These are phyloP conservation scores for Hypoxylon sp. DNA, from an alignment of 2,329 filamentous ascomycete genomes.

Conservation along the genomic window DNA sequence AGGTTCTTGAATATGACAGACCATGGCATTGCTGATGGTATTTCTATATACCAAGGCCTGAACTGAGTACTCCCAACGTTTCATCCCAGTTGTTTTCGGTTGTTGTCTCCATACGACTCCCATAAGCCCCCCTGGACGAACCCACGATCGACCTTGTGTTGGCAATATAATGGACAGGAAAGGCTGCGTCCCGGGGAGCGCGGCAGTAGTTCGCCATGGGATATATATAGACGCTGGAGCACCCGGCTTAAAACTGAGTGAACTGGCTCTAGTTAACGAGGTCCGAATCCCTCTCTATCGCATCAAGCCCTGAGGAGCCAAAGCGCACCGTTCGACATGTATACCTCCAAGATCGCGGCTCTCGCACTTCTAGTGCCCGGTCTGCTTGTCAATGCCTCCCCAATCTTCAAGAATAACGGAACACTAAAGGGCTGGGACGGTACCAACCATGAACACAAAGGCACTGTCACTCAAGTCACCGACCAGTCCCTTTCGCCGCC, in stretches of 20 bases:
- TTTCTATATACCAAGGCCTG: not conserved
- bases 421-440: slow-evolving; percentile 30
- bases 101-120: slow-evolving; percentile 10
- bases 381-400: slow-evolving; percentile 16
- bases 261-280: not conserved
- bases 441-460: slow-evolving; percentile 49
- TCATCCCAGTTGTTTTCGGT: slow-evolving; percentile 7
- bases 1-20: slow-evolving; percentile 3
- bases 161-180: slow-evolving; percentile 3
- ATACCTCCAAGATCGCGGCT: slow-evolving; percentile 23
- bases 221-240: slow-evolving; percentile 22
- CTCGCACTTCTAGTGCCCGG: slow-evolving; percentile 30
- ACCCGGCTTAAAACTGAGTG: not conserved
- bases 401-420: slow-evolving; percentile 39
- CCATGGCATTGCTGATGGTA: slow-evolving; percentile 4
- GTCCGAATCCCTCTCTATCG: not conserved
- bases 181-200: slow-evolving; percentile 4
- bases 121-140: slow-evolving; percentile 7
- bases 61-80: not conserved
- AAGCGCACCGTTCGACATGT: slow-evolving; percentile 14
- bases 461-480: slow-evolving; percentile 49
- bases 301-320: not conserved
- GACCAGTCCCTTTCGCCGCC: slow-evolving; percentile 41
- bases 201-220: not conserved
- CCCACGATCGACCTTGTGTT: slow-evolving; percentile 4